Conservation (phyloP, 441 rosid genomes). For the Gossypium trilobum region DNA sequence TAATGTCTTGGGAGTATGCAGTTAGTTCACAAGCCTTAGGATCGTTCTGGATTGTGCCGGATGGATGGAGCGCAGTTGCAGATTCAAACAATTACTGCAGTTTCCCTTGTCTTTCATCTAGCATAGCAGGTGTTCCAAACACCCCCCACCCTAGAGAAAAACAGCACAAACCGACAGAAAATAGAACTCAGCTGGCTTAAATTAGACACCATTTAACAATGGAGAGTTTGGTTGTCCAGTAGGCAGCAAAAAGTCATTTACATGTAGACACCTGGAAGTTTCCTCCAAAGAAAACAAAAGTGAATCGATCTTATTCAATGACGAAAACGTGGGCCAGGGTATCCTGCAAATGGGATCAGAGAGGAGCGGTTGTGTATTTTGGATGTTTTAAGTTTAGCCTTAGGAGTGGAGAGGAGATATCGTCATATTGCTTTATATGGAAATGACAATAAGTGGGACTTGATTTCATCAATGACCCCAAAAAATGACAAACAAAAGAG, state of each 20-base stretch:
- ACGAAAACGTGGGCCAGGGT: background rate
- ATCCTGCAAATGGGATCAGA: too few relatives aligned
- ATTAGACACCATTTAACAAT: background rate
- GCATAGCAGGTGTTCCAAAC: background rate
- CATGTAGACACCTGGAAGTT: background rate
- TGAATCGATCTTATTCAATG: background rate
- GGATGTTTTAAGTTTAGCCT: background rate
- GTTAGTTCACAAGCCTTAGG: background rate
- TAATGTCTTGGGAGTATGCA: background rate
- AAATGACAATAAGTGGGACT: too few relatives aligned
- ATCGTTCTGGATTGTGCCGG: background rate
- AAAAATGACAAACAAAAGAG: too few relatives aligned
- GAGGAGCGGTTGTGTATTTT: background rate
- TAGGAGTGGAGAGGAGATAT: background rate
- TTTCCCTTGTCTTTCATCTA: constrained; percentile 1
- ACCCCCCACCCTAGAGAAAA: background rate
- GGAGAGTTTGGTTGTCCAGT: background rate
- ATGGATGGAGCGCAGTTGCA: too few relatives aligned
- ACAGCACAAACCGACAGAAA: background rate
- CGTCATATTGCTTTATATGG: too few relatives aligned
- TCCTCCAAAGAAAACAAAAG: background rate
- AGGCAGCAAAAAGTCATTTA: background rate
- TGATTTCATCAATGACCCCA: too few relatives aligned
- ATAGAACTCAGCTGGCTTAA: background rate
- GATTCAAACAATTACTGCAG: background rate